These are phyloP conservation scores for Suaeda aralocaspica DNA, from an alignment of 148 eudicot genomes.

Conservation along the genomic window DNA sequence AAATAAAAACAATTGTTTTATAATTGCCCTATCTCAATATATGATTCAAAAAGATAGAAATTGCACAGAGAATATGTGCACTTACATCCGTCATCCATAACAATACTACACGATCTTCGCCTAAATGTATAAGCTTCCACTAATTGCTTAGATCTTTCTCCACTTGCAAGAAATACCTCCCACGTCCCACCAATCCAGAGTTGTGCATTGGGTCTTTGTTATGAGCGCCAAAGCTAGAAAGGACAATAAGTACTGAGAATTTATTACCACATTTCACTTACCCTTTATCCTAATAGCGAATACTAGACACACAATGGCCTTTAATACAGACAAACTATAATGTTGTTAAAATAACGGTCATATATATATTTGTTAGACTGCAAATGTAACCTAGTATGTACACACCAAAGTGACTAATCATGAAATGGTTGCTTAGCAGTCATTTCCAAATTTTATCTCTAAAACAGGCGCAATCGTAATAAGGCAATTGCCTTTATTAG, in stretches of 20 bases:
- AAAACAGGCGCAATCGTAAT: no score
- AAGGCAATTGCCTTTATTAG: no score
- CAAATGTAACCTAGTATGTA: no score
- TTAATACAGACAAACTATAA: no score
- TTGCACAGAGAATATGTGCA: slow-evolving; percentile 2
- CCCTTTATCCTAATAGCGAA: no score
- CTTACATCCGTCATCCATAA: slow-evolving; percentile 89
- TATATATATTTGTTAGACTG: no score
- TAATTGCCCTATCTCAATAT: neutral
- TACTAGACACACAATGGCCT: no score
- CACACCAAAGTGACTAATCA: no score
- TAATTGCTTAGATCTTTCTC: slow-evolving; percentile 51
- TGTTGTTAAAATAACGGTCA: no score
- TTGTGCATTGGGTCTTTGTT: slow-evolving; percentile 68
- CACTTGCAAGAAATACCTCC: slow-evolving; percentile 91
- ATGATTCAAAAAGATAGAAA: neutral
- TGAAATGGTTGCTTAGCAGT: no score
- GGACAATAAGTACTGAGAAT: slow-evolving; percentile 6
- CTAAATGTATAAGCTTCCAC: slow-evolving; percentile 94
- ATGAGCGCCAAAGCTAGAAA: slow-evolving; percentile 73
- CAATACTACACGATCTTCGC: slow-evolving; percentile 79
- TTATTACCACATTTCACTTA: no score
- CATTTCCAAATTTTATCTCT: no score
- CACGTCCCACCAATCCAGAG: slow-evolving; percentile 98
- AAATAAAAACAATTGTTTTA: neutral